phyloP scores from a whole-genome alignment of 1,139 yeast genomes.

The Suhomyces panamericanus region DNA sequence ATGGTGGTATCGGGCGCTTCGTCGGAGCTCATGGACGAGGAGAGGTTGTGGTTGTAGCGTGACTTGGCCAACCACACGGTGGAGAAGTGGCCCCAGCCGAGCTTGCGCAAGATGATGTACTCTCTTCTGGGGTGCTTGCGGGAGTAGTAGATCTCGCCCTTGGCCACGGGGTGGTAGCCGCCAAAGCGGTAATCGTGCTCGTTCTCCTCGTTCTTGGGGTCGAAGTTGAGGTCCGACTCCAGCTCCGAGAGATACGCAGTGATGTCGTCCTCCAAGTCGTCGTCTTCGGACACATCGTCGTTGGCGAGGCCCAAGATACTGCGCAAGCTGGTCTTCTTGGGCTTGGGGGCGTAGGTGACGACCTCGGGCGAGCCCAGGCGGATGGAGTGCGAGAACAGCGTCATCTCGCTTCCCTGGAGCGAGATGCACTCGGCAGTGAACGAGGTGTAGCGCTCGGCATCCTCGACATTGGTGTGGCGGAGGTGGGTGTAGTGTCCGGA shows the following conservation, averaged over 20 bases:
- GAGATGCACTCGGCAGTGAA: slow-evolving; percentile 43
- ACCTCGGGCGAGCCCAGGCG: slow-evolving; percentile 4
- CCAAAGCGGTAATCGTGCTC: slow-evolving; percentile 73
- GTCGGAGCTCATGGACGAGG: slow-evolving; percentile 1
- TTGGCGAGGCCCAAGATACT: slow-evolving; percentile 5
- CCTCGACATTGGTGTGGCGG: slow-evolving; percentile 9
- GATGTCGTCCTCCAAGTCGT: slow-evolving; percentile 13
- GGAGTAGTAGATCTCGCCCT: slow-evolving; percentile 70
- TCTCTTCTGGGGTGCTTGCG: slow-evolving; percentile 28
- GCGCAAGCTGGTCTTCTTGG: slow-evolving; percentile 2
- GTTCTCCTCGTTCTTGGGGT: slow-evolving; percentile 63
- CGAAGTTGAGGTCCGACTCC: slow-evolving; percentile 28
- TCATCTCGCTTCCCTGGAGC: slow-evolving; percentile 44
- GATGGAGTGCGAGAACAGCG: slow-evolving; percentile 18
- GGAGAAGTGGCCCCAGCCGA: slow-evolving; percentile 92
- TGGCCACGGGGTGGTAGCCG: slow-evolving; percentile 82
- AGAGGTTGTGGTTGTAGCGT: slow-evolving; percentile 11
- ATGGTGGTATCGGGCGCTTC: neutral
- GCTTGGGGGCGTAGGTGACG: slow-evolving; percentile 1
- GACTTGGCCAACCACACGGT: slow-evolving; percentile 81
- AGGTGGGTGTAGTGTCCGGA: slow-evolving; percentile 7
- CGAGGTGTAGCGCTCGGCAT: slow-evolving; percentile 27
- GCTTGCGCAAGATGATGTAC: slow-evolving; percentile 70
- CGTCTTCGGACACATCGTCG: neutral
- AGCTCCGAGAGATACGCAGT: slow-evolving; percentile 21